A percentile compares a stretch with the other conserved stretches of the same genome.
These are phyloP conservation scores for Cordyceps fumosorosea DNA, from an alignment of 2,329 filamentous ascomycete species.

Conservation along the genomic window DNA sequence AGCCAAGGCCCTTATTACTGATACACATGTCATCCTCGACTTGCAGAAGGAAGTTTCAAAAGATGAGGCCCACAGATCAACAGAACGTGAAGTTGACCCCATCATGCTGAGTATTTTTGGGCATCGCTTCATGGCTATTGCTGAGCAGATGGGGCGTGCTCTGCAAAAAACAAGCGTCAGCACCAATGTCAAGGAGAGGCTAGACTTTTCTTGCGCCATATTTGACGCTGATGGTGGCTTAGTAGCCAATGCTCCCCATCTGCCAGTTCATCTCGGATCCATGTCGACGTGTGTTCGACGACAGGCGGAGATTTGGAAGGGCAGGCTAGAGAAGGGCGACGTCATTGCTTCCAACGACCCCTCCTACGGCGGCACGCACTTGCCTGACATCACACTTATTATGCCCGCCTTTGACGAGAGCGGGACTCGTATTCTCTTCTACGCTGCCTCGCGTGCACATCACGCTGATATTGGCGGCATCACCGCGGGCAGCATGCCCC, in stretches of 20 bases:
- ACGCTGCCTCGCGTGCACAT: constrained; percentile 72
- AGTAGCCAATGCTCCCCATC: constrained; percentile 72
- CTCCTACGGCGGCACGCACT: constrained; percentile 74
- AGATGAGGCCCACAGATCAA: constrained; percentile 16
- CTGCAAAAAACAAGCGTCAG: constrained; percentile 76
- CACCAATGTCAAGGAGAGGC: constrained; percentile 74
- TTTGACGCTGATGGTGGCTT: constrained; percentile 71
- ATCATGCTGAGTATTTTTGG: constrained; percentile 76
- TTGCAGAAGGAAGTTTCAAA: constrained; percentile 51
- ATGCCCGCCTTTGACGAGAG: constrained; percentile 65
- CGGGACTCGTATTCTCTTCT: constrained; percentile 70
- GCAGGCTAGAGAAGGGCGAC: constrained; percentile 69
- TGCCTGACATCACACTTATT: constrained; percentile 75
- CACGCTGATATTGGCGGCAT: constrained; percentile 84
- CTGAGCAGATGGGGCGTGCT: constrained; percentile 76
- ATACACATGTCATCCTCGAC: constrained; percentile 87
- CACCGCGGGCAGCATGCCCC: constrained; percentile 74
- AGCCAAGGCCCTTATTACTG: constrained; percentile 67
- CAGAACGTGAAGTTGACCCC: constrained; percentile 42
- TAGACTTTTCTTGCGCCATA: constrained; percentile 77
- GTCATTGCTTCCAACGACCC: constrained; percentile 81
- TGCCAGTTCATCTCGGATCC: constrained; percentile 73
- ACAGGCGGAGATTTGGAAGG: constrained; percentile 73
- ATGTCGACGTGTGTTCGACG: constrained; percentile 78
- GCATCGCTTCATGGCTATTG: constrained; percentile 79